Conservation (phyloP, 73 alveolate genomes). For the Effrenium voratum region DNA sequence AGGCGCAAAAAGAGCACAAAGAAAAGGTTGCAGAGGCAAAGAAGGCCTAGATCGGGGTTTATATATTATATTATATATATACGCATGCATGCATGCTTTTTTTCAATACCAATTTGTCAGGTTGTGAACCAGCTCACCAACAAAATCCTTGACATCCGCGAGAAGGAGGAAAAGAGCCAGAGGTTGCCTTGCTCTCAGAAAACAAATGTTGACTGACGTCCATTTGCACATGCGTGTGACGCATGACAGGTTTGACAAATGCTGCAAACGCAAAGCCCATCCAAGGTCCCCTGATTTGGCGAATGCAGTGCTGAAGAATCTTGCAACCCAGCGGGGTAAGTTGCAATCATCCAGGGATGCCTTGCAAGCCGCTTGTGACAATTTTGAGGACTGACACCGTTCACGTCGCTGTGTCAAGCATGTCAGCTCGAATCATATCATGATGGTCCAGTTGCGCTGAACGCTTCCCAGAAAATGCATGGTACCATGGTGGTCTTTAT, state of each 20-base stretch:
- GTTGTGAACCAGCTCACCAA: neutral
- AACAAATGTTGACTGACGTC: neutral
- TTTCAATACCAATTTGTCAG: neutral
- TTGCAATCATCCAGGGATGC: neutral
- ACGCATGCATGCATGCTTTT: neutral
- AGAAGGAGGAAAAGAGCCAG: neutral
- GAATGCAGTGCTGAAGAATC: neutral
- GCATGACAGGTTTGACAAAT: neutral
- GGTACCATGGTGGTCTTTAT: neutral
- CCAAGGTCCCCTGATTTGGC: neutral
- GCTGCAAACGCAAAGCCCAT: neutral
- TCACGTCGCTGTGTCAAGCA: too few species aligned
- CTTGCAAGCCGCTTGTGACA: neutral
- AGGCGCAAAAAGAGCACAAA: neutral
- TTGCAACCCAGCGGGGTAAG: neutral
- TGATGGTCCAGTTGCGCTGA: neutral
- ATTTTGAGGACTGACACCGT: neutral
- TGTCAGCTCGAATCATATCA: neutral
- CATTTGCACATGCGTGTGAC: neutral
- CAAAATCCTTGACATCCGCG: neutral
- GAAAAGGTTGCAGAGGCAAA: neutral
- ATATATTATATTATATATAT: too few species aligned
- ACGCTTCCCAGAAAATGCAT: neutral
- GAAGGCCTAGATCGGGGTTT: neutral
- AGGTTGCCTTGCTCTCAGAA: neutral